Evolutionary conservation across 495 filamentous ascomycete genomes (phyloP), one percentile per base, ranked within the genome.

Genomic region (Penicillium fimorum): DNA sequence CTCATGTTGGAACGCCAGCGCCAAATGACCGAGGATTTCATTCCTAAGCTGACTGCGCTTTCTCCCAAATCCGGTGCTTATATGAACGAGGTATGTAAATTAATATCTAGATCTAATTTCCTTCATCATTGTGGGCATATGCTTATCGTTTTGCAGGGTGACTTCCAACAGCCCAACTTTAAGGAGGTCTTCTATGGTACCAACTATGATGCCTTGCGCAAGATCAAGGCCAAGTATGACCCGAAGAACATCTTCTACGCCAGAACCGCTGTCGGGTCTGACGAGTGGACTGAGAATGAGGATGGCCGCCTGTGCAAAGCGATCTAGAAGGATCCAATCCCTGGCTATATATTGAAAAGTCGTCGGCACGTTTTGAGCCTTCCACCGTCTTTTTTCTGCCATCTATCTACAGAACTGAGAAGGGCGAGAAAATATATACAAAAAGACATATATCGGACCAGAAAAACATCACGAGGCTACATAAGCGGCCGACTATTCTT

Each of bases 161-260:
- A 86, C 46, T 75, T 75, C 63, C 66, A 64, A 18, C 74, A 86
- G 58, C 75, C 74, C 0, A 54, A 81, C 50, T 87, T 70, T 63
- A 69, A 86, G 60, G 17, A 65, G 25, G 70, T 50, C 5, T 85
- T 84, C 58, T 86, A 78, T 35, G 82, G 83, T 0, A 24, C 17
- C 1, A 79, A 79, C 53, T 82, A 82, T 53, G 47, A 30, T 4
- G 25, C 33, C 0, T 59, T 82, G 52, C 46, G 61, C 10, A 24
- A 56, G 10, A 70, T 82, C 50, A 82, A 84, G 67, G 44, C 56
- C 1, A 71, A 71, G 45, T 75, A 82, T 15, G 85, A 89, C 68
- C 84, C 86, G 0, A 50, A 74, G 9, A 74, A 79, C 43, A 66
- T 87, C 3, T 78, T 88, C 40, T 87, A 84, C 72, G 86, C 77